phyloP scores from a whole-genome alignment of 495 filamentous ascomycete genomes.

The Penicillium nucicola region DNA sequence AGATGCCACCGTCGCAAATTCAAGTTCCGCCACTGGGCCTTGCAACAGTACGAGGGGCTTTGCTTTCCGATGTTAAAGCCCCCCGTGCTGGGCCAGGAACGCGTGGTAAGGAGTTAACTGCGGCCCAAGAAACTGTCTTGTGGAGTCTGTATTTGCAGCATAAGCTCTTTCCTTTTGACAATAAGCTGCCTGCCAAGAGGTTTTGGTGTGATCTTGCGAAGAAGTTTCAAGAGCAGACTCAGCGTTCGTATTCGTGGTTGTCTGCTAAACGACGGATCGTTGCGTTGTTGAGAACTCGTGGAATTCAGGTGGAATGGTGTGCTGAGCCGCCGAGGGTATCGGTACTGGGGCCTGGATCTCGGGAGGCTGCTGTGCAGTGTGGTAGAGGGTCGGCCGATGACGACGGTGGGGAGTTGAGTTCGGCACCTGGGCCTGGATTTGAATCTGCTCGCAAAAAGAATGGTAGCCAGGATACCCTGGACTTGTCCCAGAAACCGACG shows the following conservation, averaged over 20 bases:
- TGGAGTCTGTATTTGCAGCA: neutral
- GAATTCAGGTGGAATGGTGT: neutral
- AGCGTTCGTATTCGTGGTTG: conserved; percentile 1
- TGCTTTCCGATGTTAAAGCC: neutral
- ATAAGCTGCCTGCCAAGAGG: neutral
- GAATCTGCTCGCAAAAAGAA: no score
- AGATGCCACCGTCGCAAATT: neutral
- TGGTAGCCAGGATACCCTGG: no score
- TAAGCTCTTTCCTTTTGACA: neutral
- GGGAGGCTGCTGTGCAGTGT: no score
- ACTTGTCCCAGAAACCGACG: no score
- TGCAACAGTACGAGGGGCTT: neutral
- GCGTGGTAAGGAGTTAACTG: conserved; percentile 2
- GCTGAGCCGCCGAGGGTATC: neutral
- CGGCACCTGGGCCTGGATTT: no score
- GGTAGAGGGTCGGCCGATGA: no score
- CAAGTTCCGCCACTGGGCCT: neutral
- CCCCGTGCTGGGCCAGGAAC: neutral
- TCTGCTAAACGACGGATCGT: neutral
- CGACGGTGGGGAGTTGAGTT: no score
- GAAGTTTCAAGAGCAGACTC: neutral
- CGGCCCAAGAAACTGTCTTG: neutral
- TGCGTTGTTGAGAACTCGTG: neutral
- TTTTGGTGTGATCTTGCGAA: conserved; percentile 2
- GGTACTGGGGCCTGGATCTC: neutral